Evolutionary conservation across 768 basidiomycete genomes (phyloP), one percentile per base, ranked within the genome.

Genomic region (Calocybe indica): DNA sequence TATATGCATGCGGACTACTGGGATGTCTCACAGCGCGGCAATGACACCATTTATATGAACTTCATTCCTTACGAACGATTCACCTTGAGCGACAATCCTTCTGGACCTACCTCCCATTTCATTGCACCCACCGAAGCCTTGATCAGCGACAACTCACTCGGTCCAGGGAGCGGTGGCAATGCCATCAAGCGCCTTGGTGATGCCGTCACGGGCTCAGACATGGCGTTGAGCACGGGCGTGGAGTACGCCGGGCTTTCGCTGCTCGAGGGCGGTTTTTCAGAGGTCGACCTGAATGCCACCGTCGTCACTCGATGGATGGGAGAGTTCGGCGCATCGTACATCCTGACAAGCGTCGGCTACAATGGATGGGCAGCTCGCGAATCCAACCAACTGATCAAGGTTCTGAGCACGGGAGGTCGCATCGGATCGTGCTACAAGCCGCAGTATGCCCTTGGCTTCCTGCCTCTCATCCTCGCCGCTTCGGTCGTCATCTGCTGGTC

Each of bases 131-230:
- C 37, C 11, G 33, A 45, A 5, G 22, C 31, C 12, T 1, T n/a
- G 2, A 10, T 42, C 30, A 22, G 15, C 6, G 22, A 41, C 7
- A 12, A 1, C 9, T 7, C 45, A 7, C 10, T 44, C 5, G 50
- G 55, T 5, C 40, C 47, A 9, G 55, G 49, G 7, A 55, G 49
- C 36, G 49, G 43, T 6, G 52, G 52, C 10, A 48, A 48, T 35
- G 41, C 29, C 11, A 45, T 52, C 9, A 36, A 42, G 14, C 3
- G 29, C 5, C 30, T 52, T 1, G 41, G 37, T 6, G 28, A 45
- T 31, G 10, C 34, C 7, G 33, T 48, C 22, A 7, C 22, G 22
- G 22, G 42, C 31, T 43, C 10, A 30, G 28, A n/a, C 28, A 15
- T 13, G 42, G 31, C 22, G 4, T 22, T 22, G 22, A 22, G 22